phyloP scores from a whole-genome alignment of 2,329 filamentous ascomycete genomes.

The Dactylellina drechsleri region DNA sequence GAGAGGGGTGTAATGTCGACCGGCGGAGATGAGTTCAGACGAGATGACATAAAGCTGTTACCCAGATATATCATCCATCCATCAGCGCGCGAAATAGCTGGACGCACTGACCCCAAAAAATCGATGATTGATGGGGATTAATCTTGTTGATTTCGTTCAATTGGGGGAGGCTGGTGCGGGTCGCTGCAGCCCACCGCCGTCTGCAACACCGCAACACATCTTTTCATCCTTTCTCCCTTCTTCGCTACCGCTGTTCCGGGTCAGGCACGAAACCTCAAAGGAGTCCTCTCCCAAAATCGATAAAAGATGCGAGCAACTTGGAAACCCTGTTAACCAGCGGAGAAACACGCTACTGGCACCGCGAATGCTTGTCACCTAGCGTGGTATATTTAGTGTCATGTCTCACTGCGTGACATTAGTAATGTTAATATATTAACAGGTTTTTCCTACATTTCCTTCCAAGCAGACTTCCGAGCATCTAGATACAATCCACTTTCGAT shows the following conservation, averaged over 20 bases:
- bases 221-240: neutral
- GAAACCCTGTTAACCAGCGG: too few species aligned
- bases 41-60: neutral
- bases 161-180: slow-evolving; percentile 48
- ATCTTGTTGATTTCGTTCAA: neutral
- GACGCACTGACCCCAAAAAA: too few species aligned
- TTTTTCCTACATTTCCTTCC: slow-evolving; percentile 41
- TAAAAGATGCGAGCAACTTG: too few species aligned
- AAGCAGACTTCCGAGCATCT: slow-evolving; percentile 40
- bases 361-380: too few species aligned
- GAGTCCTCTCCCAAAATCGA: too few species aligned
- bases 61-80: too few species aligned
- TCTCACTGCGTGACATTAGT: neutral
- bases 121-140: too few species aligned
- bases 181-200: slow-evolving; percentile 13
- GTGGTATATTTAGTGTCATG: too few species aligned
- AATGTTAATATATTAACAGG: neutral
- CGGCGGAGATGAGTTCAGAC: neutral
- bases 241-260: slow-evolving; percentile 2
- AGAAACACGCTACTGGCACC: too few species aligned
- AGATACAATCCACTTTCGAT: slow-evolving; percentile 61
- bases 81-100: too few species aligned
- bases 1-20: neutral
- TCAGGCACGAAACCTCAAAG: neutral
- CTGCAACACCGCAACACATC: slow-evolving; percentile 43